Evolutionary conservation across 2,329 filamentous ascomycete genomes (phyloP), one percentile per base, ranked within the genome.

Genomic region (Escovopsis weberi): DNA sequence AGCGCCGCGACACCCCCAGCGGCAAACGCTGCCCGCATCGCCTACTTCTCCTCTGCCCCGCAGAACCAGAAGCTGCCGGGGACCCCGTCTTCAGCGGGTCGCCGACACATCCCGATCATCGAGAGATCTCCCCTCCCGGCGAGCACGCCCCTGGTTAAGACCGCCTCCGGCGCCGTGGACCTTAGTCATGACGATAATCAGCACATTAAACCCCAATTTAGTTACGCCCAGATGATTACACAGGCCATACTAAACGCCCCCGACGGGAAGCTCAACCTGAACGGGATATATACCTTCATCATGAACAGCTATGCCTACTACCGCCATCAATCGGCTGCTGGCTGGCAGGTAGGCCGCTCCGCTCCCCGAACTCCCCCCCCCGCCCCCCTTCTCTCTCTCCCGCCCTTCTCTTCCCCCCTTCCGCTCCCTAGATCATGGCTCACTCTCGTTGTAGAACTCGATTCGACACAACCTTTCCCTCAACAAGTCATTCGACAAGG

Each of bases 401-500:
- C 26, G 26, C 9, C 26, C 9, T 28, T 32, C 7, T 11, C 28
- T 32, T 30, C 10, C 28, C 10, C 28, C 6, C 28, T 32, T 11
- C 8, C 8, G 10, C 37, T 30, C 18, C 23, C 41, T 38, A 38
- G 30, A 36, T 26, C 33, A 9, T 32, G 15, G 19, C 38, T 19
- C 12, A 40, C 15, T 10, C n/a, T 11, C 8, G 33, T 38, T 9
- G 18, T 37, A 86, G 78, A 98, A 98, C 59, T 95, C 87, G 0
- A 98, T 98, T 51, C 81, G 91, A 11, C 91, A 98, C 59, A 98
- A 98, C 53, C 64, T 98, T 12, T 96, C 91, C 1, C 65, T 98
- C 36, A 96, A 94, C 61, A 94, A 95, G 59, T 79, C 82, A 0
- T 98, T 98, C 55, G 80, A 87, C 53, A 98, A 98, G 61, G 83